These are phyloP conservation scores for Apostasia ramifera DNA, from an alignment of 106 monocot species.

Conservation along the genomic window DNA sequence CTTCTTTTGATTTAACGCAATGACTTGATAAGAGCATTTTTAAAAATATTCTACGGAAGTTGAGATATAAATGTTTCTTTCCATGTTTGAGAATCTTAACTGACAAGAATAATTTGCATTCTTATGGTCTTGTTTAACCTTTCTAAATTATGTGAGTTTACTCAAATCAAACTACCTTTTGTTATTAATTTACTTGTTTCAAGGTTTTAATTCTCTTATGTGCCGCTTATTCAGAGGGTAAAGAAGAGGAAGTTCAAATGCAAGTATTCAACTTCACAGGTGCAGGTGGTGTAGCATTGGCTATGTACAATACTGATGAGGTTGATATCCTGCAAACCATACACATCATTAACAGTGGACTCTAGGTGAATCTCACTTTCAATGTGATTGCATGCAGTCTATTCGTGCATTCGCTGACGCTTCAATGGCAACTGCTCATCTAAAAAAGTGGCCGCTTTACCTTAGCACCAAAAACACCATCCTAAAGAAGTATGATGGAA, in stretches of 20 bases:
- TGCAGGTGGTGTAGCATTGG: conserved; percentile 80
- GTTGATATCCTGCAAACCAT: conserved; percentile 16
- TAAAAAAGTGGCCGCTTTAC: conserved; percentile 94
- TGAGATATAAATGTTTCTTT: no score
- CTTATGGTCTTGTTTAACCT: no score
- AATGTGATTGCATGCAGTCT: conserved; percentile 33
- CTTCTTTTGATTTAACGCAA: no score
- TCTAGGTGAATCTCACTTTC: background rate
- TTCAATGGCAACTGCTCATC: conserved; percentile 87
- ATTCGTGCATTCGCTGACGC: conserved; percentile 91
- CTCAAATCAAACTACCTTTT: background rate
- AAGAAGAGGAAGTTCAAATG: conserved; percentile 59
- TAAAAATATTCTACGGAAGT: no score
- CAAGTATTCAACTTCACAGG: conserved; percentile 88
- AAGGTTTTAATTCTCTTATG: conserved; percentile 3
- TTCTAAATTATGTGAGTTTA: no score
- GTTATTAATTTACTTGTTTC: conserved; percentile 3
- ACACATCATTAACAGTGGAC: background rate
- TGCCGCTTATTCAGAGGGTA: conserved; percentile 52
- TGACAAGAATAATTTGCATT: no score
- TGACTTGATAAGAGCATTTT: no score
- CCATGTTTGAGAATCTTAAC: no score
- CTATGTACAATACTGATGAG: conserved; percentile 99
- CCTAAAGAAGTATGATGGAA: conserved; percentile 96
- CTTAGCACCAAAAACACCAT: conserved; percentile 99